Percentiles rank a stretch among this genome's conserved stretches.
These are phyloP conservation scores for Porphyridium purpureum DNA, from an alignment of 23 red algal species.

Conservation along the genomic window DNA sequence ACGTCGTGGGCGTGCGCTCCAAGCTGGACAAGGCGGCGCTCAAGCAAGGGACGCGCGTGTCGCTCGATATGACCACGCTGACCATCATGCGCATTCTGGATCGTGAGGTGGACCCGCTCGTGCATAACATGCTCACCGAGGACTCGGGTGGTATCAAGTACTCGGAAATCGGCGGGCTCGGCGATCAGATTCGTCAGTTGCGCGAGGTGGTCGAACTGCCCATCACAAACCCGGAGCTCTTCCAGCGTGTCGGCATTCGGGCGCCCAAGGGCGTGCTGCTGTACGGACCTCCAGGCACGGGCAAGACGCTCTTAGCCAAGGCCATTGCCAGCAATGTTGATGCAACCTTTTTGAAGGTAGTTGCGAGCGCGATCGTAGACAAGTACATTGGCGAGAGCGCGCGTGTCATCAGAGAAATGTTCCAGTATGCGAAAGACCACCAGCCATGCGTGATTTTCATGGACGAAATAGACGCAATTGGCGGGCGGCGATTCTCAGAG, in stretches of 20 bases:
- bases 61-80: constrained; percentile 99
- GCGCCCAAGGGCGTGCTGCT: constrained; percentile 94
- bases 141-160: constrained; percentile 64
- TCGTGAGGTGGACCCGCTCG: constrained; percentile 93
- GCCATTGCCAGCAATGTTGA: constrained; percentile 97
- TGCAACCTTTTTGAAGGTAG: constrained; percentile 87
- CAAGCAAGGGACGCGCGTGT: constrained; percentile 76
- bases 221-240: constrained; percentile 94
- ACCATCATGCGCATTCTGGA: constrained; percentile 99
- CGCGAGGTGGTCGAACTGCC: constrained; percentile 96
- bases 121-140: constrained; percentile 97
- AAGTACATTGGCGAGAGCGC: constrained; percentile 99
- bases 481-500: constrained; percentile 88
- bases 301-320: constrained; percentile 86
- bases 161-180: constrained; percentile 87
- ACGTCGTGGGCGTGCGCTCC: constrained; percentile 84
- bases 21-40: constrained; percentile 60
- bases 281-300: constrained; percentile 96
- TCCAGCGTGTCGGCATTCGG: constrained; percentile 87
- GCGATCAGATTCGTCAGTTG: constrained; percentile 90
- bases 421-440: constrained; percentile 87
- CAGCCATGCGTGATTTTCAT: constrained; percentile 99
- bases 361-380: constrained; percentile 95
- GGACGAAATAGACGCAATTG: constrained; percentile 99
- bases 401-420: constrained; percentile 98